A percentile compares a stretch with the other conserved stretches of the same genome.
phyloP scores from a whole-genome alignment of 2,329 filamentous ascomycete species.

The Aspergillus sp. region DNA sequence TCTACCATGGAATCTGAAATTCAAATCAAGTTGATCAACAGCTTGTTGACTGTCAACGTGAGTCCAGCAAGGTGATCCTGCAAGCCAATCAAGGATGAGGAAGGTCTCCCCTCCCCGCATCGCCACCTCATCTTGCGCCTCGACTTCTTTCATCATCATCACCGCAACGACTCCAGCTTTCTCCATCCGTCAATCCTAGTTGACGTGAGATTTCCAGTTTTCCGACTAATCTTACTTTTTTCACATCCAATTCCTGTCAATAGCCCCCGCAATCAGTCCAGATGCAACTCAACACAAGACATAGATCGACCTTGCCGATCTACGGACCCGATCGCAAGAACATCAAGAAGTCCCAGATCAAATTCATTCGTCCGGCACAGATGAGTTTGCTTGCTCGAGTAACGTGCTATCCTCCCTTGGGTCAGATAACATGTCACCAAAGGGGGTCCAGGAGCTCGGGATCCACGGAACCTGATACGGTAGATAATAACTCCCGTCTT shows the following conservation, averaged over 20 bases:
- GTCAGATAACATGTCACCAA: conserved; percentile 67
- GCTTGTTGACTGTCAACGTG: neutral
- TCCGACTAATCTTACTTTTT: neutral
- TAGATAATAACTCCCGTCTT: conserved; percentile 16
- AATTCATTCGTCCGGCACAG: conserved; percentile 34
- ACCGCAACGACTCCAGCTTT: neutral
- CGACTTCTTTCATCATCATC: neutral
- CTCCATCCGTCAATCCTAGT: neutral
- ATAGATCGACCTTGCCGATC: conserved; percentile 25
- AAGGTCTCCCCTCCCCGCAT: conserved; percentile 17
- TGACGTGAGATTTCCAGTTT: neutral
- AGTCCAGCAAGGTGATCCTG: neutral
- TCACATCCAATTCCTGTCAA: neutral
- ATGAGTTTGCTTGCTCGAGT: conserved; percentile 57
- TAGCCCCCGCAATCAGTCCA: neutral
- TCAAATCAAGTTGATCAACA: neutral
- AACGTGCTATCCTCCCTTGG: conserved; percentile 70
- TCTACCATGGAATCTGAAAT: too few species aligned
- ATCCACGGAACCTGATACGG: conserved; percentile 26
- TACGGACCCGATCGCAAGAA: conserved; percentile 13
- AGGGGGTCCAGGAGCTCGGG: conserved; percentile 33
- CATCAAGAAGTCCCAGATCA: conserved; percentile 22
- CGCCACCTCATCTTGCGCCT: conserved; percentile 10
- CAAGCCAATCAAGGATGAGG: neutral
- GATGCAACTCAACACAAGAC: conserved; percentile 17